A percentile compares a stretch with the other conserved stretches of the same genome.
Evolutionary conservation across 768 basidiomycete species (phyloP).

Genomic region (Dacryopinax spathularia): DNA sequence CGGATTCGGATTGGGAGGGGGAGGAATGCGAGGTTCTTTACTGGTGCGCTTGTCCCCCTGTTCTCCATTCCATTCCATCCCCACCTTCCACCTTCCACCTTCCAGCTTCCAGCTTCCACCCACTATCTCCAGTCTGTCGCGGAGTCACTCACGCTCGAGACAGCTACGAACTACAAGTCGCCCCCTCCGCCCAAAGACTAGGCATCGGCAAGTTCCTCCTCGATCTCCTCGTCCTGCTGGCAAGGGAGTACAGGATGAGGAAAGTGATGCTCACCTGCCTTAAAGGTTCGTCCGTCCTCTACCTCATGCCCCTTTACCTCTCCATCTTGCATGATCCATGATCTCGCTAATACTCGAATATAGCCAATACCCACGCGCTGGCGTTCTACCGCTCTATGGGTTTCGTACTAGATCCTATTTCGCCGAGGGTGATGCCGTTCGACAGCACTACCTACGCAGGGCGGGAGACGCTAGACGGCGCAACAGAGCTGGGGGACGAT

Average conservation of each 20-base stretch:
- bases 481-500: background rate
- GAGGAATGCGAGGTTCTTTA: constrained; percentile 43
- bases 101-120: background rate
- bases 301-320: background rate
- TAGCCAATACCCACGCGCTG: constrained; percentile 7
- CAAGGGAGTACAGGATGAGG: constrained; percentile 40
- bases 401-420: background rate
- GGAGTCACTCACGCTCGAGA: background rate
- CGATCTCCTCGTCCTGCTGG: constrained; percentile 37
- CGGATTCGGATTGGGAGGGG: constrained; percentile 7
- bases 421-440: background rate
- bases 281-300: constrained; percentile 35
- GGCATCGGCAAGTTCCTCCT: constrained; percentile 50
- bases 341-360: background rate
- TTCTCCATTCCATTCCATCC: background rate
- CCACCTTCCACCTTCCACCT: background rate
- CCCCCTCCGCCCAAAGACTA: constrained; percentile 27
- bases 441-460: background rate
- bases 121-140: background rate
- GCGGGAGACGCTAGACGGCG: background rate
- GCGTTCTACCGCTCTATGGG: constrained; percentile 12
- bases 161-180: constrained; percentile 70
- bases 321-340: background rate
- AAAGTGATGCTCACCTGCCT: constrained; percentile 66
- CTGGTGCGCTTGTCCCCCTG: constrained; percentile 35